Conservation (phyloP, 2,329 filamentous ascomycete species). For the Claviceps purpurea region DNA sequence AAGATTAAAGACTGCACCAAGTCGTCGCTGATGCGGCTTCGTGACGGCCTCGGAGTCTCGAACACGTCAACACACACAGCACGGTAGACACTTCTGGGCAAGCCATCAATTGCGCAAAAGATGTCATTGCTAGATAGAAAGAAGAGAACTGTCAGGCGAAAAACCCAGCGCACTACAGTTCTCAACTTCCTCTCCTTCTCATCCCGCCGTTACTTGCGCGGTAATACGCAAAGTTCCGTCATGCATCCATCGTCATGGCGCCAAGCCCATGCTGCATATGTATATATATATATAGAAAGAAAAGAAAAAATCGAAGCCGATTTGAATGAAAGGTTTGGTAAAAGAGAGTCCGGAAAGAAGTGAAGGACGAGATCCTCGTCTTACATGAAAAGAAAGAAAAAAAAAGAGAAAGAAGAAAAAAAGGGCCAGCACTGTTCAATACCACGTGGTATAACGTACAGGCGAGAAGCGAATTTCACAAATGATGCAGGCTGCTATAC, state of each 20-base stretch:
- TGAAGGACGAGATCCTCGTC: slow-evolving; percentile 4
- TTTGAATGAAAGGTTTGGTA: not conserved
- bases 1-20: no score
- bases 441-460: slow-evolving; percentile 22
- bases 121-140: slow-evolving; percentile 1
- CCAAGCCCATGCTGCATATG: slow-evolving; percentile 7
- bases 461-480: slow-evolving; percentile 18
- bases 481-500: not conserved
- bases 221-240: slow-evolving; percentile 5
- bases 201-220: slow-evolving; percentile 3
- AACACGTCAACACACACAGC: not conserved
- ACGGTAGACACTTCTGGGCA: not conserved
- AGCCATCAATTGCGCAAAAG: not conserved
- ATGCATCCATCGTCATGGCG: slow-evolving; percentile 9
- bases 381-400: slow-evolving; percentile 7
- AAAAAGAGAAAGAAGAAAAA: slow-evolving; percentile 11
- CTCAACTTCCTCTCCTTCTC: slow-evolving; percentile 2
- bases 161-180: slow-evolving; percentile 8
- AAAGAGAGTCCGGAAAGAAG: not conserved
- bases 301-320: not conserved
- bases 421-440: slow-evolving; percentile 19
- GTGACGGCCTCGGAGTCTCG: no score
- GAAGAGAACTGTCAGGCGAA: not conserved
- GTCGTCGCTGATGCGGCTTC: no score
- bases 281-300: not conserved